Conservation (phyloP, 83 land plant genomes). For the Picea mariana region DNA sequence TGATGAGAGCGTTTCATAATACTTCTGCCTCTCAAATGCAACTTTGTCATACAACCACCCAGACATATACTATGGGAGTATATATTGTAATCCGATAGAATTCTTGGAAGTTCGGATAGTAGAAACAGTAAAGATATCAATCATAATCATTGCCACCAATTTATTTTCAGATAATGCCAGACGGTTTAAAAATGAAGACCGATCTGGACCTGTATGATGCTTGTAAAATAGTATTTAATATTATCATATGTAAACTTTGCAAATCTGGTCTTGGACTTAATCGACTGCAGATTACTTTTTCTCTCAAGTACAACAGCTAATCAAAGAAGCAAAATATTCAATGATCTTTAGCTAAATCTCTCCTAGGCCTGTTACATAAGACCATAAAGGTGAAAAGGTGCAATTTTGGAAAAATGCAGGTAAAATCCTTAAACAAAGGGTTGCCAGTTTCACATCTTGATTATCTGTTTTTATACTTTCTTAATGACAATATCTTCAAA, state of each 20-base stretch:
- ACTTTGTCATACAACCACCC: background rate
- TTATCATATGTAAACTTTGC: background rate
- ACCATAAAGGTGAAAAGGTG: background rate
- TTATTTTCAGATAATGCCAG: background rate
- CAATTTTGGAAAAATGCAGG: background rate
- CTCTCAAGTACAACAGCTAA: background rate
- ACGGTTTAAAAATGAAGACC: background rate
- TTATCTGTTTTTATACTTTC: background rate
- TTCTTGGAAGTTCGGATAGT: background rate
- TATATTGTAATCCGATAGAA: too few species aligned
- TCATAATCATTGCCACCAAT: background rate
- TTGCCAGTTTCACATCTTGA: background rate
- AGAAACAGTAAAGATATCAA: background rate
- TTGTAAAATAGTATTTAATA: too few species aligned
- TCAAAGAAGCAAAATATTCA: background rate
- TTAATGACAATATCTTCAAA: background rate
- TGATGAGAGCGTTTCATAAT: too few species aligned
- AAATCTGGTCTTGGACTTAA: background rate
- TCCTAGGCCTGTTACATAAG: background rate
- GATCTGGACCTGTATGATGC: too few species aligned
- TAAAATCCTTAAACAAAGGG: background rate
- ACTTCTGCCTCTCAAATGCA: background rate
- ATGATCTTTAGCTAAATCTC: background rate
- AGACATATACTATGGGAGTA: background rate
- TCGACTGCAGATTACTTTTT: background rate